A percentile compares a stretch with the other conserved stretches of the same genome.
Evolutionary conservation across 2,329 filamentous ascomycete genomes (phyloP).

Genomic region (Beauveria sp.): DNA sequence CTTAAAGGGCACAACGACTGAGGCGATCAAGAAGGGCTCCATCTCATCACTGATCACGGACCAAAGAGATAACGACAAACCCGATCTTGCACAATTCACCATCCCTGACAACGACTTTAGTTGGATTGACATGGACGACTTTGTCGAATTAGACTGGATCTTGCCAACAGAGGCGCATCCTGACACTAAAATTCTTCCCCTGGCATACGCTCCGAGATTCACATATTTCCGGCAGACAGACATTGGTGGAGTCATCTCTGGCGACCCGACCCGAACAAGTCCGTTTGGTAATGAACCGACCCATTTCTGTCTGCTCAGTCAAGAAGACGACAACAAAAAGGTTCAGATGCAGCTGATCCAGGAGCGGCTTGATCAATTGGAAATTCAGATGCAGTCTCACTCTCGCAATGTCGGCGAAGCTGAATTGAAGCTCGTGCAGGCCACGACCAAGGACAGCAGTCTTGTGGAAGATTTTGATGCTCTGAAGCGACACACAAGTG

Average conservation of each 20-base stretch:
- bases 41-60: conserved; percentile 44
- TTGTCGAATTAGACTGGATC: conserved; percentile 96
- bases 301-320: conserved; percentile 91
- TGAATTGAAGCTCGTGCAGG: conserved; percentile 56
- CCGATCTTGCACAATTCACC: conserved; percentile 78
- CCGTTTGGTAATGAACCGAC: conserved; percentile 90
- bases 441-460: conserved; percentile 40
- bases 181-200: conserved; percentile 85
- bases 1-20: conserved; percentile 70
- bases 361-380: conserved; percentile 69
- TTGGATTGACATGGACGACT: conserved; percentile 99
- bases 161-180: conserved; percentile 83
- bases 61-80: conserved; percentile 41
- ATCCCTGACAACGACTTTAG: conserved; percentile 93
- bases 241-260: conserved; percentile 69
- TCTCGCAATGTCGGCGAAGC: conserved; percentile 65
- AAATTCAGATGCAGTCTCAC: conserved; percentile 70
- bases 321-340: conserved; percentile 76
- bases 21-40: conserved; percentile 61
- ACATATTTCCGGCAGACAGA: conserved; percentile 98
- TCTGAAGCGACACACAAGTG: conserved; percentile 44
- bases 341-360: conserved; percentile 84
- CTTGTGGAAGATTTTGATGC: conserved; percentile 54
- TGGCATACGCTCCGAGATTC: conserved; percentile 87
- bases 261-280: conserved; percentile 76